Base-by-base conservation (phyloP, 2,329 filamentous ascomycete genomes). In the Remersonia thermophila region DNA sequence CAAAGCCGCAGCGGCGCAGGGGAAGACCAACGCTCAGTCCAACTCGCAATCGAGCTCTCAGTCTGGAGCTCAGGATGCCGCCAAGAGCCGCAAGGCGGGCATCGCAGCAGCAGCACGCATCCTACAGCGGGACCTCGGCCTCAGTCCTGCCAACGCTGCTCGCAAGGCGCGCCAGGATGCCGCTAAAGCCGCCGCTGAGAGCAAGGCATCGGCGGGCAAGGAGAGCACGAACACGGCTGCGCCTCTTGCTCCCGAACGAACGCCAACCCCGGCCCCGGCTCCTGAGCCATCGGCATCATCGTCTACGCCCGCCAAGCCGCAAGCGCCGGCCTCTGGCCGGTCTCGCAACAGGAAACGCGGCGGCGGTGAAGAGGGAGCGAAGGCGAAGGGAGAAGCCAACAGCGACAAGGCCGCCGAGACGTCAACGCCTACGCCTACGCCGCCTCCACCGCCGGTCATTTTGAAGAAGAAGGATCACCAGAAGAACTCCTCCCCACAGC, bases 31-130 rank as follows among this genome's bases (percentile, higher is more conserved):
- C 3, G 55, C 52, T 4, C 36, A 37, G 25, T 29, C 40, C 17
- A 42, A 16, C 20, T 33, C 43, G 5, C 40, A 40, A 27, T n/a
- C 41, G 13, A 25, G 28, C 15, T 14, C 26, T 9, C 41, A 42
- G 11, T 23, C 20, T 6, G 9, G 5, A 9, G 9, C 20, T 9
- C 20, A 23, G 20, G 20, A 23, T 23, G 20, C 20, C 20, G 20
- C 66, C 2, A 78, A 74, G 55, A 73, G 65, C 39, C 69, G 72
- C 18, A 64, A 71, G 29, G 68, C 69, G 5, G 71, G 67, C n/a
- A 77, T 79, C 35, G 66, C 73, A 20, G 71, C 73, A 7, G 75
- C 77, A 9, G 75, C 76, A 9, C 67, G 74, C 12, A 73, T 81
- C 36, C 50, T 82, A 13, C 75, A 80, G 52, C 69, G 77, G 25